Percentiles rank a stretch among this genome's conserved stretches.
Conservation (phyloP, 768 basidiomycete genomes). For the Pilatotrama ljubarskyi region DNA sequence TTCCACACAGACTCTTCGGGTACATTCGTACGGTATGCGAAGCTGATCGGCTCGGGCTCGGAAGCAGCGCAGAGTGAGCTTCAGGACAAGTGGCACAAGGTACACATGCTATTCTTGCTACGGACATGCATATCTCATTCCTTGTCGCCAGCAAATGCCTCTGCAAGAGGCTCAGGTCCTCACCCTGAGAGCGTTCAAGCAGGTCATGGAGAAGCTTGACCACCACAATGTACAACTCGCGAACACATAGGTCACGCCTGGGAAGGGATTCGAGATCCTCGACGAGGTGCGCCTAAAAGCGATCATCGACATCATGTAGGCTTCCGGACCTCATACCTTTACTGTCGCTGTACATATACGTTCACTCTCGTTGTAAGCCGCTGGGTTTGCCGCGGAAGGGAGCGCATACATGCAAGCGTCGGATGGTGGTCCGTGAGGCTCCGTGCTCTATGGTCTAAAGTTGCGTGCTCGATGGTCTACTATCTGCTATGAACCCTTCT, state of each 20-base stretch:
- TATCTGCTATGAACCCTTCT: neutral
- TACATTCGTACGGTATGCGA: constrained; percentile 95
- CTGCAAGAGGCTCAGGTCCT: constrained; percentile 85
- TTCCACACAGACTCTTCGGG: constrained; percentile 99
- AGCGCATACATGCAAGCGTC: neutral
- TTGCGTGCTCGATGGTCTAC: neutral
- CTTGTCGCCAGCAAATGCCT: constrained; percentile 78
- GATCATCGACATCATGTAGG: constrained; percentile 61
- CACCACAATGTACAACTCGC: constrained; percentile 98
- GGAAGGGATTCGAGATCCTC: constrained; percentile 87
- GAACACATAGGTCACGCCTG: constrained; percentile 81
- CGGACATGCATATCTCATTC: no score
- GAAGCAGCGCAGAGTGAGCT: constrained; percentile 97
- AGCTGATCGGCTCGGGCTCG: constrained; percentile 97
- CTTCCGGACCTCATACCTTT: constrained; percentile 15
- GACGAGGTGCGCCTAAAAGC: constrained; percentile 78
- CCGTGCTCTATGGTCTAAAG: neutral
- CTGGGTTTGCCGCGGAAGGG: neutral
- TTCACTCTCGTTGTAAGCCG: constrained; percentile 17
- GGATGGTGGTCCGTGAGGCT: neutral
- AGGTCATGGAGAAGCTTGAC: constrained; percentile 99
- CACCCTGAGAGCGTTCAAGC: constrained; percentile 88
- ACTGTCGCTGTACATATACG: constrained; percentile 18
- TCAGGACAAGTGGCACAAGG: constrained; percentile 97
- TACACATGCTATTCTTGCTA: constrained; percentile 35